phyloP scores from a whole-genome alignment of 2,329 filamentous ascomycete genomes.

The Pyrenochaeta sp. region DNA sequence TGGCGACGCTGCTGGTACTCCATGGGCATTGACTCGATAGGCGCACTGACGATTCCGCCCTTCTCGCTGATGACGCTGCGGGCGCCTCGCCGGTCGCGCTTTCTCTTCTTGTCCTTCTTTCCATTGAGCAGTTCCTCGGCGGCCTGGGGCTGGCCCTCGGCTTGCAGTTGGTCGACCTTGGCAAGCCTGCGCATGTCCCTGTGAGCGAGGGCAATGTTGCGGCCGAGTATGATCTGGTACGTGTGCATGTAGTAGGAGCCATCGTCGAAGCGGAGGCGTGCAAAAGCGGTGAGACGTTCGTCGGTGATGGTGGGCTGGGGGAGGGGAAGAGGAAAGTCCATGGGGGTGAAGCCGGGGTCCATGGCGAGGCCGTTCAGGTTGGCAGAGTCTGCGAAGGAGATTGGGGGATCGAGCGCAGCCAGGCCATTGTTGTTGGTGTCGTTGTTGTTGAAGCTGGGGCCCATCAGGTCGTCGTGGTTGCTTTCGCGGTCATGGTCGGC shows the following conservation, averaged over 20 bases:
- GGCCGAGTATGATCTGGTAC: conserved; percentile 74
- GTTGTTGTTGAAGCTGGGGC: conserved; percentile 9
- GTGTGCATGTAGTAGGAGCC: conserved; percentile 82
- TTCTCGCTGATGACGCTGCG: conserved; percentile 71
- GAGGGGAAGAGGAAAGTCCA: conserved; percentile 21
- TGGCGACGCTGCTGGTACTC: conserved; percentile 48
- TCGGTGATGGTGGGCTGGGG: conserved; percentile 25
- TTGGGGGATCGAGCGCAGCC: conserved; percentile 31
- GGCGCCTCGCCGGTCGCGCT: conserved; percentile 62
- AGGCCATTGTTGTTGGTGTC: conserved; percentile 11
- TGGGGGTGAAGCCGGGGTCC: conserved; percentile 15
- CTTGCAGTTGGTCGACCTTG: conserved; percentile 36
- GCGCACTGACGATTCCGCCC: conserved; percentile 67
- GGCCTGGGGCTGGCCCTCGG: conserved; percentile 34
- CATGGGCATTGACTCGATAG: conserved; percentile 42
- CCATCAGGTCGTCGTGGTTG: conserved; percentile 5
- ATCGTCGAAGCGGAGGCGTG: conserved; percentile 76
- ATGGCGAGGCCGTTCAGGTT: conserved; percentile 20
- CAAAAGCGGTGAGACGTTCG: conserved; percentile 65
- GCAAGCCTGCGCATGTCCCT: conserved; percentile 62
- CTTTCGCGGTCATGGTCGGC: conserved; percentile 1
- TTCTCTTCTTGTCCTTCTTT: conserved; percentile 52
- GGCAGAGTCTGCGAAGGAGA: conserved; percentile 27
- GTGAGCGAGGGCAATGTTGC: conserved; percentile 63
- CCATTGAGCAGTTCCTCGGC: conserved; percentile 33